Evolutionary conservation across 2,329 filamentous ascomycete genomes (phyloP), one percentile per base, ranked within the genome.

Genomic region (Lachnellula willkommii): DNA sequence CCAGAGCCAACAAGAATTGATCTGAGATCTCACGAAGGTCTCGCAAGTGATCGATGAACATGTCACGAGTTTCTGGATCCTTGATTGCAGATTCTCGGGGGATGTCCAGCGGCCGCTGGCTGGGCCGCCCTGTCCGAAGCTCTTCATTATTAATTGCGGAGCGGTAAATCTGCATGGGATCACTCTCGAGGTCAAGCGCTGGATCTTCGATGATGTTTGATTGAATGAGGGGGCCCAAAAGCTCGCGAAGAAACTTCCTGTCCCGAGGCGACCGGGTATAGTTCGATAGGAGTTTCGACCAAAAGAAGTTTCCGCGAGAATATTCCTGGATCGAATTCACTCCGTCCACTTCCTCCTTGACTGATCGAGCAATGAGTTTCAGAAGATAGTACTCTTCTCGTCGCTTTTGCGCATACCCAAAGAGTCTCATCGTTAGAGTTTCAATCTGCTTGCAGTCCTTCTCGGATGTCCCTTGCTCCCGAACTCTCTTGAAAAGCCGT

Each of bases 121-220:
- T 96, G 20, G 90, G 84, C 62, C 85, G 84, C 4, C 94, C 94
- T 0, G 94, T 99, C 17, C 90, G 86, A 24, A 99, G 83, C 73
- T 99, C 94, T 72, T 97, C 93, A 66, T 99, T 96, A 75, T 95
- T 97, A 74, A 99, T 95, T 14, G 90, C 87, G 5, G 91, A 94
- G 43, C 89, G 84, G 73, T 99, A 97, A 55, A 99, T 99, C 65
- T 97, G 93, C 77, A 97, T 87, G 0, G 94, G 94, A 68, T 99
- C 94, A 70, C 93, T 96, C 73, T 99, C 94, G 26, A 99, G 79
- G 69, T 99, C 93, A 36, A 99, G 78, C 5, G 87, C 87, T 12
- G 91, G 86, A 64, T 96, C 94, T 53, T 96, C 94, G 53, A 97
- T 86, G 66, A 99, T 91, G 68, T 94, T 93, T 69, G 95, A 89